These are phyloP conservation scores for Castanospermum australe DNA, from an alignment of 306 rosid species.

Conservation along the genomic window DNA sequence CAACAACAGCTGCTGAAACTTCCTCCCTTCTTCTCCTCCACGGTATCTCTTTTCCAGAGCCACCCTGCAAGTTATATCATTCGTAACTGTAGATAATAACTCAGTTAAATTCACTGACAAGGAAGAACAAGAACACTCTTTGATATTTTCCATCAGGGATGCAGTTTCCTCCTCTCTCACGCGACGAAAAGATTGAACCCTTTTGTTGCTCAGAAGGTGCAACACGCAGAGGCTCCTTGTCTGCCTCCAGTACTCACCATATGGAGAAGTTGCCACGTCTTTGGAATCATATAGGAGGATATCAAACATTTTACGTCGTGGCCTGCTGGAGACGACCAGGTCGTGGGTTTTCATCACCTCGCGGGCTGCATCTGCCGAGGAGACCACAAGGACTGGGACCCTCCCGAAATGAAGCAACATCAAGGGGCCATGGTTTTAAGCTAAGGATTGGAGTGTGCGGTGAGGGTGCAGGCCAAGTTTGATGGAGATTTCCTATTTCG, in stretches of 20 bases:
- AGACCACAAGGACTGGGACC: slow-evolving; percentile 1
- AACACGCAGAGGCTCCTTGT: slow-evolving; percentile 14
- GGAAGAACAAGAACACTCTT: background rate
- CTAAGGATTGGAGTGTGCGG: background rate
- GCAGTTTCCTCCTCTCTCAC: slow-evolving; percentile 28
- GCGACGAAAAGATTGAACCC: slow-evolving; percentile 1
- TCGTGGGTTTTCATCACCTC: slow-evolving; percentile 15
- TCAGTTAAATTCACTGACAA: slow-evolving; percentile 6
- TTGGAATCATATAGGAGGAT: slow-evolving; percentile 13
- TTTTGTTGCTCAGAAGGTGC: slow-evolving; percentile 22
- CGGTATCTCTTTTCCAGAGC: slow-evolving; percentile 7
- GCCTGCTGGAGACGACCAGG: background rate
- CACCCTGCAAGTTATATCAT: slow-evolving; percentile 15
- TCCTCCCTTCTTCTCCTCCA: background rate
- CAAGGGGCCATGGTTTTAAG: slow-evolving; percentile 4
- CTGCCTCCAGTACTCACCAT: slow-evolving; percentile 32
- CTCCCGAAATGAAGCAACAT: background rate
- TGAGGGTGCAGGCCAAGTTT: background rate
- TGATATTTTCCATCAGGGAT: slow-evolving; percentile 25
- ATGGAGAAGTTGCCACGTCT: background rate
- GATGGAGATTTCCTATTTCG: slow-evolving; percentile 15
- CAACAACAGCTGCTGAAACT: background rate
- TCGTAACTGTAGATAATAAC: background rate
- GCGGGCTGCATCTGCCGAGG: background rate
- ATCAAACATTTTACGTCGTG: slow-evolving; percentile 24